Conservation (phyloP, 2,329 filamentous ascomycete genomes). For the Pseudogymnoascus sp. region DNA sequence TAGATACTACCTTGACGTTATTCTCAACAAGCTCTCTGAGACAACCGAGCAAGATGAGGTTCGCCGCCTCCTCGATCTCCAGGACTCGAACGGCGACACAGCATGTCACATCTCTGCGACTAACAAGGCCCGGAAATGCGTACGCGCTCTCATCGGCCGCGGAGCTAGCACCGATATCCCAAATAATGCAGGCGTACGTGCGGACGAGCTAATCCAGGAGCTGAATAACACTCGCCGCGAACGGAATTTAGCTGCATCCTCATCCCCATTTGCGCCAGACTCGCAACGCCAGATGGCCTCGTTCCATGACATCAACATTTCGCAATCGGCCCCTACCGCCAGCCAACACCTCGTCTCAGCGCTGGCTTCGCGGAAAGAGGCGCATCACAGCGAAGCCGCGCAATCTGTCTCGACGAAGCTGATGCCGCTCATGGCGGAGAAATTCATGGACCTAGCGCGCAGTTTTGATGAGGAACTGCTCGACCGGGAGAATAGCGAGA, state of each 20-base stretch:
- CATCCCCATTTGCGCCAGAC: conserved; percentile 59
- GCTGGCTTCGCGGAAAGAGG: conserved; percentile 13
- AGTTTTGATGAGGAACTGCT: conserved; percentile 68
- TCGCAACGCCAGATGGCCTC: conserved; percentile 46
- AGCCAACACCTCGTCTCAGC: conserved; percentile 13
- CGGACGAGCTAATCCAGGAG: conserved; percentile 73
- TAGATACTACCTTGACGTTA: conserved; percentile 85
- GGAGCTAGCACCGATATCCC: conserved; percentile 76
- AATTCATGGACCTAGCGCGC: conserved; percentile 60
- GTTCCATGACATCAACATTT: conserved; percentile 41
- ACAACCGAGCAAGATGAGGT: conserved; percentile 67
- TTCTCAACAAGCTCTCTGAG: conserved; percentile 79
- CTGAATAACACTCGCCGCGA: conserved; percentile 57
- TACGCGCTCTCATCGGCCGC: conserved; percentile 68
- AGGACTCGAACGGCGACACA: conserved; percentile 83
- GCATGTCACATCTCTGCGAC: conserved; percentile 68
- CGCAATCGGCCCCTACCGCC: conserved; percentile 7
- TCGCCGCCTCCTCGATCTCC: conserved; percentile 68
- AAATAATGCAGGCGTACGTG: conserved; percentile 74
- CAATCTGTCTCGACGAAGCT: conserved; percentile 62
- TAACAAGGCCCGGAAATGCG: conserved; percentile 80
- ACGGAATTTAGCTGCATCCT: conserved; percentile 61
- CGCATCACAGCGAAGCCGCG: conserved; percentile 54
- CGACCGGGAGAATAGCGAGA: conserved; percentile 63
- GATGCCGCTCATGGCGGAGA: conserved; percentile 59